These are phyloP conservation scores for Aureobasidium sp. DNA, from an alignment of 2,329 filamentous ascomycete species.

Conservation along the genomic window DNA sequence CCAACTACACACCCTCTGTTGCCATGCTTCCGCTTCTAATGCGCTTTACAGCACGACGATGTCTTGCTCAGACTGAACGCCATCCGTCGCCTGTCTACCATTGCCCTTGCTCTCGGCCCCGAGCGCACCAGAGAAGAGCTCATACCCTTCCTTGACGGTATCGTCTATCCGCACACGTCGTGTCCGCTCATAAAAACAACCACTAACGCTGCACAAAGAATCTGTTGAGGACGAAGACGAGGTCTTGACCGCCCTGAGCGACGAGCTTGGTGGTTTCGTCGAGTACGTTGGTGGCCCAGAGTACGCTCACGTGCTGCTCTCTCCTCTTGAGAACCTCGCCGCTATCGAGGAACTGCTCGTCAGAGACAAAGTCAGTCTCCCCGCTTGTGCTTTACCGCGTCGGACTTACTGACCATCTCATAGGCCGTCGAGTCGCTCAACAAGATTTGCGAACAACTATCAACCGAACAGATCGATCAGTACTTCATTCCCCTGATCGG, in stretches of 20 bases:
- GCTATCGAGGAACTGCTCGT: slow-evolving; percentile 98
- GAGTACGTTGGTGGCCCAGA: slow-evolving; percentile 95
- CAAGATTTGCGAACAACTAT: slow-evolving; percentile 94
- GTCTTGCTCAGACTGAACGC: slow-evolving; percentile 96
- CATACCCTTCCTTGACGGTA: slow-evolving; percentile 98
- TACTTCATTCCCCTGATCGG: slow-evolving; percentile 94
- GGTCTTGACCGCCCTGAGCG: slow-evolving; percentile 91
- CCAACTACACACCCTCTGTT: slow-evolving; percentile 10
- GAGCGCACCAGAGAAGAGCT: slow-evolving; percentile 97
- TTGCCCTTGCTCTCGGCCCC: slow-evolving; percentile 88
- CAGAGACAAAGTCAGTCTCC: slow-evolving; percentile 73
- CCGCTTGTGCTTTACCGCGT: too few relatives aligned
- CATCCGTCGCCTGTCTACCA: slow-evolving; percentile 95
- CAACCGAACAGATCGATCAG: slow-evolving; percentile 86
- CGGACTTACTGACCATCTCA: slow-evolving; percentile 21
- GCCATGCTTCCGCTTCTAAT: neutral
- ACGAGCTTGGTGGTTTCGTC: slow-evolving; percentile 92
- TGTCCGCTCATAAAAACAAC: neutral
- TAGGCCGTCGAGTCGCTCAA: slow-evolving; percentile 98
- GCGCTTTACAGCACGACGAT: slow-evolving; percentile 72
- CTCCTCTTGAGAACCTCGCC: slow-evolving; percentile 93
- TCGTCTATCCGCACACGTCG: slow-evolving; percentile 29
- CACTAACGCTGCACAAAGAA: slow-evolving; percentile 50
- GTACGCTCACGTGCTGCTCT: slow-evolving; percentile 91
- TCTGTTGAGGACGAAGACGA: slow-evolving; percentile 99